These are phyloP conservation scores for Platanthera guangdongensis DNA, from an alignment of 106 monocot genomes.

Conservation along the genomic window DNA sequence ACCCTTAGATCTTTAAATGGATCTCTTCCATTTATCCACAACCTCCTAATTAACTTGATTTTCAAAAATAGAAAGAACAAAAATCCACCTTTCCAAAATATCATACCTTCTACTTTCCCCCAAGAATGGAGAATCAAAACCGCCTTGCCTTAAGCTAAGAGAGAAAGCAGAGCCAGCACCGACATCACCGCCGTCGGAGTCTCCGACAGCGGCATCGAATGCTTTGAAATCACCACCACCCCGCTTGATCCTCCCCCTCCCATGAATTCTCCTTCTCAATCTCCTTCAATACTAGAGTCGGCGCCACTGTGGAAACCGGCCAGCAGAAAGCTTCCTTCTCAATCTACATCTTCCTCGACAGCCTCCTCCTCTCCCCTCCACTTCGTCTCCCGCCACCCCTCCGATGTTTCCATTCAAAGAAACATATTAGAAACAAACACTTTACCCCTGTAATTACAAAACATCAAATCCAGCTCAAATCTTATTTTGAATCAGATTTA, in stretches of 20 bases:
- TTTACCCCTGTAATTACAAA: no score
- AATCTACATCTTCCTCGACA: slow-evolving; percentile 60
- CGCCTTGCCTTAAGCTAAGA: neutral
- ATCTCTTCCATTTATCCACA: no score
- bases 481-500: no score
- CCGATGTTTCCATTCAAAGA: neutral
- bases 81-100: no score
- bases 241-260: slow-evolving; percentile 17
- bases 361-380: slow-evolving; percentile 54
- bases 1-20: no score
- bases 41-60: no score
- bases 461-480: no score
- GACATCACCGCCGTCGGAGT: neutral
- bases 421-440: neutral
- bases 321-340: neutral
- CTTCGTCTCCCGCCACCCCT: slow-evolving; percentile 5
- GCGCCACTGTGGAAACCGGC: neutral
- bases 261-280: slow-evolving; percentile 73
- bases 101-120: neutral
- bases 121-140: neutral
- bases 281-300: slow-evolving; percentile 32
- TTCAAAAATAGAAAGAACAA: no score
- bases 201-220: neutral
- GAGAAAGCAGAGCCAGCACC: neutral
- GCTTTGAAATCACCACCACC: neutral